phyloP scores from a whole-genome alignment of 176 grass and related monocot genomes.

The Elymus sibiricus region DNA sequence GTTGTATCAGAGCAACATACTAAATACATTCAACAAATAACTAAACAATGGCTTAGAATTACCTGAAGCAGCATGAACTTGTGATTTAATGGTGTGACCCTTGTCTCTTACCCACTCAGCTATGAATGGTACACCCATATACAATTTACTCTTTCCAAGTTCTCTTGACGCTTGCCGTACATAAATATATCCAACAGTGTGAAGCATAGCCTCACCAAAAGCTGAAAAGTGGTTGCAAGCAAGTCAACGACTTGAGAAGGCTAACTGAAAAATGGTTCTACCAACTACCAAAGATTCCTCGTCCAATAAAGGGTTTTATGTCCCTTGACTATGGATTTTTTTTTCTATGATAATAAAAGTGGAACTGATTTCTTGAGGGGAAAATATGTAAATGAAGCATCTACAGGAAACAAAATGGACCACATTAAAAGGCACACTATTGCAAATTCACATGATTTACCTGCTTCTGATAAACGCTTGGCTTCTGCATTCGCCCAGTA shows the following conservation, averaged over 20 bases:
- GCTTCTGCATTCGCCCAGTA: slow-evolving; percentile 75
- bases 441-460: slow-evolving; percentile 35
- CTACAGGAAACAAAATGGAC: background rate
- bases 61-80: slow-evolving; percentile 99
- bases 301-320: background rate
- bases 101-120: slow-evolving; percentile 98
- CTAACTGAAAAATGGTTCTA: background rate
- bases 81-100: slow-evolving; percentile 90
- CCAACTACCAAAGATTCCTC: background rate
- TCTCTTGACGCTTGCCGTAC: slow-evolving; percentile 78
- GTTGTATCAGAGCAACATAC: slow-evolving; percentile 1
- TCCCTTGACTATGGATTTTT: background rate
- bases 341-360: background rate
- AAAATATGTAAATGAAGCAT: slow-evolving; percentile 12
- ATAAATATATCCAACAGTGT: slow-evolving; percentile 97
- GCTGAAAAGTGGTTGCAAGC: slow-evolving; percentile 51
- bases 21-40: background rate
- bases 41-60: slow-evolving; percentile 24
- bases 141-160: slow-evolving; percentile 71
- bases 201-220: slow-evolving; percentile 98
- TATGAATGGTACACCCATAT: slow-evolving; percentile 90
- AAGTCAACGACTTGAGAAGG: slow-evolving; percentile 22
- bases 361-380: background rate
- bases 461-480: slow-evolving; percentile 73
- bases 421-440: background rate